Conservation (phyloP, 768 basidiomycete genomes). For the Boletus sp. region DNA sequence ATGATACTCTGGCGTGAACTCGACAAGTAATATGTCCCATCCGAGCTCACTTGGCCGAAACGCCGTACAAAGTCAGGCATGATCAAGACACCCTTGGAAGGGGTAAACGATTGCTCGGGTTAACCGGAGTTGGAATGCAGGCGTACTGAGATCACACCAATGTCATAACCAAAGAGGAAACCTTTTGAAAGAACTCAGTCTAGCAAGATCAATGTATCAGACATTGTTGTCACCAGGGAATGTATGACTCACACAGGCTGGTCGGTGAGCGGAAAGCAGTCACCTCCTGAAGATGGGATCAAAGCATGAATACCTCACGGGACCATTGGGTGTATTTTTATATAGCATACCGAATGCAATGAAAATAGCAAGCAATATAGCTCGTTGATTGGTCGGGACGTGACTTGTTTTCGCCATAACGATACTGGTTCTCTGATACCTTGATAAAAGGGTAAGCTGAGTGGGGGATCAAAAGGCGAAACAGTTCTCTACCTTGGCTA, state of each 20-base stretch:
- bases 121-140: not conserved
- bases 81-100: slow-evolving; percentile 10
- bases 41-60: slow-evolving; percentile 6
- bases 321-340: not conserved
- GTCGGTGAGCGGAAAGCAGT: not conserved
- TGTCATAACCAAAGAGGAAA: slow-evolving; percentile 14
- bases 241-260: not conserved
- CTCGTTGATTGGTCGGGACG: slow-evolving; percentile 11
- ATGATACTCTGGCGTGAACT: slow-evolving; percentile 18
- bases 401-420: slow-evolving; percentile 1
- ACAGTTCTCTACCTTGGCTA: not conserved
- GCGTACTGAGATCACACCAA: slow-evolving; percentile 15
- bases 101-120: not conserved
- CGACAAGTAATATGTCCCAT: slow-evolving; percentile 14
- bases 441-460: not conserved
- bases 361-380: slow-evolving; percentile 12
- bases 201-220: not conserved
- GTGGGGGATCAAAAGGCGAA: not conserved
- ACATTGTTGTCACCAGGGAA: not conserved
- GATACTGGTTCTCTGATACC: not conserved
- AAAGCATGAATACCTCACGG: not conserved
- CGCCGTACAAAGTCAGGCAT: slow-evolving; percentile 15
- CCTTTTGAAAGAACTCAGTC: slow-evolving; percentile 5
- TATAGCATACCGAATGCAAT: slow-evolving; percentile 13
- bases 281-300: slow-evolving; percentile 7